These are phyloP conservation scores for Crataegus laevigata DNA, from an alignment of 306 rosid genomes.

Conservation along the genomic window DNA sequence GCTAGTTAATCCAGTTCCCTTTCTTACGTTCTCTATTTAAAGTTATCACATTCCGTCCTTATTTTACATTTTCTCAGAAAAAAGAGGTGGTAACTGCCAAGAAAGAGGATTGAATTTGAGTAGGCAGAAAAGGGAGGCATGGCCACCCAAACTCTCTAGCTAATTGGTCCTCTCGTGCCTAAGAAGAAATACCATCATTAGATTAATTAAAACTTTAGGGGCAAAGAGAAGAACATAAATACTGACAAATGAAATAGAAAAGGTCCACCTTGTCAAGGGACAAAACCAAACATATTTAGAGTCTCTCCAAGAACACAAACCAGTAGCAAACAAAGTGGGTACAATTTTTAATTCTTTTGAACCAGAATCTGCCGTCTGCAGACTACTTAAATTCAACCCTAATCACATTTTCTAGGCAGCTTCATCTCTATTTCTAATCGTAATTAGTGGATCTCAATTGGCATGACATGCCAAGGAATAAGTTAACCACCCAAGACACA, in stretches of 20 bases:
- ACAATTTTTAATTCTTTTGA: constrained; percentile 14
- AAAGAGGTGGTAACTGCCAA: not conserved
- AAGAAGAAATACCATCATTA: not conserved
- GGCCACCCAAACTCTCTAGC: not conserved
- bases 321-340: constrained; percentile 19
- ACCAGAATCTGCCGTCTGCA: constrained; percentile 49
- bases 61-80: not conserved
- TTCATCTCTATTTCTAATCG: constrained; percentile 26
- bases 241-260: not conserved
- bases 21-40: too few relatives aligned
- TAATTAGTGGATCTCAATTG: constrained; percentile 21
- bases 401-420: constrained; percentile 19
- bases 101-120: not conserved
- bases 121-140: not conserved
- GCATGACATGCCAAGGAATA: constrained; percentile 32
- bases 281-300: not conserved
- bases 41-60: too few relatives aligned
- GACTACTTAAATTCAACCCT: constrained; percentile 23
- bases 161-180: not conserved
- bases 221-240: not conserved
- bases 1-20: too few relatives aligned
- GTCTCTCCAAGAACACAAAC: not conserved
- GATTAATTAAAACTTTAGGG: not conserved
- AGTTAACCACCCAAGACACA: constrained; percentile 43
- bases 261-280: not conserved